Evolutionary conservation across 2,329 filamentous ascomycete species (phyloP), one percentile per base, ranked within the genome.

Genomic region (Ophiostoma australiae): DNA sequence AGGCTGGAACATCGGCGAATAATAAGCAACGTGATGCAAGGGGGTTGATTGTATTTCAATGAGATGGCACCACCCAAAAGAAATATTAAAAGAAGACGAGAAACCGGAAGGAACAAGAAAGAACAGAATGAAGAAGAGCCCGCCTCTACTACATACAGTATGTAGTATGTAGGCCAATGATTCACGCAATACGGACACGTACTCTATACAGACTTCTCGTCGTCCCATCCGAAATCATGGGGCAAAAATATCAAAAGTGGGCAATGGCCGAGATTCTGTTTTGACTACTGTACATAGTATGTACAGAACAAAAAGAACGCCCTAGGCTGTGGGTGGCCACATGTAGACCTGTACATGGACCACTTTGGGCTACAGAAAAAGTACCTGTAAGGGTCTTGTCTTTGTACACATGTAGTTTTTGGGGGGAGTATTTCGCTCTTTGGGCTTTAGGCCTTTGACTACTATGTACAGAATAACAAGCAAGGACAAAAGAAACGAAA

Each of bases 401-500:
- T 48, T 48, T 48, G 44, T n/a, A 17, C 17, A n/a, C n/a, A 31
- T 31, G 27, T 31, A 31, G 27, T 31, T 31, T 31, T 31, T 31
- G 3, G 27, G 27, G 27, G 27, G 27, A 31, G 27, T 39, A 13
- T 13, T 39, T 39, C 13, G 10, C 37, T 39, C 13, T 39, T 39
- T 39, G 37, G 37, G 10, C 37, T 39, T 37, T 37, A 10, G 10
- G 35, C 4, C 35, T 48, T n/a, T 48, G 44, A 48, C 27, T 31
- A 31, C 27, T 31, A 31, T n/a, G n/a, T n/a, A 15, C 39, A 41
- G 39, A 11, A 13, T 41, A 13, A 11, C 52, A 58, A 27, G 52
- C 52, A 23, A 4, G 44, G 44, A 48, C 15, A 20, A 44, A 69
- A 35, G 35, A 35, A 61, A 55, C 41, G 52, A 69, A 63, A 63